Base-by-base conservation (phyloP, 345 rosid species). In the Turritis glabra region DNA sequence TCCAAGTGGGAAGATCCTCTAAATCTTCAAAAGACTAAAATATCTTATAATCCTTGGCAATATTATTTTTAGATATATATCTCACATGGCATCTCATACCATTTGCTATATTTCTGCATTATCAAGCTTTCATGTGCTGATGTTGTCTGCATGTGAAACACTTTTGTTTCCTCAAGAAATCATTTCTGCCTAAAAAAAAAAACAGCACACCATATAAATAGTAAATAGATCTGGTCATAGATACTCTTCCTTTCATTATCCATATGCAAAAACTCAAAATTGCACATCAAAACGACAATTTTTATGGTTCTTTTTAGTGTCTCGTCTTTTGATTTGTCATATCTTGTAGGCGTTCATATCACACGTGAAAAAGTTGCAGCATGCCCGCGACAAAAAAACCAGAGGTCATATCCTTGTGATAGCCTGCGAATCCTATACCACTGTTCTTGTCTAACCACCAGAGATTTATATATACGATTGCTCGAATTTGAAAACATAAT, bases 1-100 rank as follows among this genome's bases (percentile, higher is more conserved):
- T 65, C 63, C 80, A 47, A 77, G 80, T 77, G 80, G 80, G 77
- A 77, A 77, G 80, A 77, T 71, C 77, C 41, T 55, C 77, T 54
- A 71, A 72, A 77, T 77, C 80, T 77, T 77, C 3, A 58, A 71
- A 64, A 51, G 40, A 72, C 50, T 71, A 77, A 35, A 54, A 48
- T 64, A 56, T 77, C 53, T 69, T 29, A 6, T 55, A 46, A 37
- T 41, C 19, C 50, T 35, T 37, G 10, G 61, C 32, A 21, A 25
- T 64, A 56, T 63, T 60, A 8, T 23, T 8, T 15, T 12, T 50
- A 44, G 37, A 19, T 21, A 61, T 21, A 61, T 48, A 48, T 47
- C 33, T 70, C 74, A 76, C 64, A 76, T 63, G 75, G 41, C 71
- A 10, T 64, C 67, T 65, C 55, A 56, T 71, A 40, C 71, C 55